phyloP scores from a whole-genome alignment of 2,329 filamentous ascomycete species.

The Lizonia empirigonia region DNA sequence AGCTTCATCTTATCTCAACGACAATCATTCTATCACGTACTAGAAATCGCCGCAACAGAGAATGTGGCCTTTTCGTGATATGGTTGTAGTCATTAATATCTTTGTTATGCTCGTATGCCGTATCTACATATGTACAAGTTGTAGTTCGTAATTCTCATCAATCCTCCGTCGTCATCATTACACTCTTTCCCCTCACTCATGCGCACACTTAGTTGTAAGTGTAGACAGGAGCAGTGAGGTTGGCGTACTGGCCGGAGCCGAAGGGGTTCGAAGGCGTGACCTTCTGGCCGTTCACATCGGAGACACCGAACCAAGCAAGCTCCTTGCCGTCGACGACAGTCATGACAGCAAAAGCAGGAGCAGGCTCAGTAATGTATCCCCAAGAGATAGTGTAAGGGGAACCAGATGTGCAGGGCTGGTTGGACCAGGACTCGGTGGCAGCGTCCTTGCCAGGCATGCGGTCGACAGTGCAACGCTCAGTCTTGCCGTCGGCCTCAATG shows the following conservation, averaged over 20 bases:
- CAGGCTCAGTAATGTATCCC: conserved; percentile 20
- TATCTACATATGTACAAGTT: conserved; percentile 3
- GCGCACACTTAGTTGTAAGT: conserved; percentile 11
- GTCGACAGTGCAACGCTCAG: conserved; percentile 21
- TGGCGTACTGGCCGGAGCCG: conserved; percentile 17
- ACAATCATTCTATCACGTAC: background rate
- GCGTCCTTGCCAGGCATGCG: conserved; percentile 23
- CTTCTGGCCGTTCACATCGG: conserved; percentile 20
- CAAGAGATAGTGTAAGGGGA: conserved; percentile 20
- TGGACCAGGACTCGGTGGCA: conserved; percentile 21
- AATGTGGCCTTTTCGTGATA: background rate
- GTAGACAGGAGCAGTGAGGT: conserved; percentile 16
- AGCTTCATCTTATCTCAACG: background rate
- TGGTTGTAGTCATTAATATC: background rate
- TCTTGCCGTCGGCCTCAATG: conserved; percentile 16
- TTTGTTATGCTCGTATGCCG: background rate
- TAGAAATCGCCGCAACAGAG: background rate
- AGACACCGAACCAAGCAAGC: conserved; percentile 24
- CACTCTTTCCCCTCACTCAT: background rate
- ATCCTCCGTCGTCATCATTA: background rate
- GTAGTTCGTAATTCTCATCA: background rate
- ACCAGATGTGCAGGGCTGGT: conserved; percentile 16
- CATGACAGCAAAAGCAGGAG: conserved; percentile 19
- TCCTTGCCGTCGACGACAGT: conserved; percentile 19
- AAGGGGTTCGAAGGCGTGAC: conserved; percentile 20